phyloP scores from a whole-genome alignment of 257 asterid genomes.

The Fraxinus cuspidata region DNA sequence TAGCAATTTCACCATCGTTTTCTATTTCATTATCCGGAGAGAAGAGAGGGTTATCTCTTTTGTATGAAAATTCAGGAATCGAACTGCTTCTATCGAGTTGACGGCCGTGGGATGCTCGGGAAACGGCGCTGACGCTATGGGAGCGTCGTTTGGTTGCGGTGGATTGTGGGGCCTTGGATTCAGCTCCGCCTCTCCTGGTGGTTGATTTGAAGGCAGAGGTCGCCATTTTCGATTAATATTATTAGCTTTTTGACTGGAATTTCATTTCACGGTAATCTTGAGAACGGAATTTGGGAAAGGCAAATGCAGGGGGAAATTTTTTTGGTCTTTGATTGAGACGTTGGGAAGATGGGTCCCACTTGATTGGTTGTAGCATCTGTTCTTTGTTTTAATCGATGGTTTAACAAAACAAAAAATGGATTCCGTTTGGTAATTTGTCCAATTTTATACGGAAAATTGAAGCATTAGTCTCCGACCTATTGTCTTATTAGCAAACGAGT shows the following conservation, averaged over 20 bases:
- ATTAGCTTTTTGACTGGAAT: neutral
- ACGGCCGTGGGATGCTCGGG: constrained; percentile 41
- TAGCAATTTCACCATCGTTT: constrained; percentile 1
- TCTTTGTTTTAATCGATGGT: neutral
- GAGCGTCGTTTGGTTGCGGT: constrained; percentile 49
- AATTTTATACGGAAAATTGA: too few relatives aligned
- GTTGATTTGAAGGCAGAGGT: constrained; percentile 73
- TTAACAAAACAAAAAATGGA: neutral
- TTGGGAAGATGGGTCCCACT: neutral
- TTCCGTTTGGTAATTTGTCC: neutral
- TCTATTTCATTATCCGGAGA: constrained; percentile 35
- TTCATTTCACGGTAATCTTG: neutral
- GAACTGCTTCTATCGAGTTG: constrained; percentile 25
- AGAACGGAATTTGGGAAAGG: neutral
- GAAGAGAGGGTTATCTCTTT: constrained; percentile 82
- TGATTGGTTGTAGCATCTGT: neutral
- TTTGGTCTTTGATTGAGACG: neutral
- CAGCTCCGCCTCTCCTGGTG: constrained; percentile 54
- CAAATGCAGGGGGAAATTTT: neutral
- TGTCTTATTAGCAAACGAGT: too few relatives aligned
- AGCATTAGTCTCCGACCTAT: too few relatives aligned
- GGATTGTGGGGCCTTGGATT: constrained; percentile 42
- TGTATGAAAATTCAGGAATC: constrained; percentile 58
- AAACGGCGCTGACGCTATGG: constrained; percentile 68
- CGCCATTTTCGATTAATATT: constrained; percentile 41